A percentile compares a stretch with the other conserved stretches of the same genome.
Conservation (phyloP, 257 asterid species). For the Plantago ovata region DNA sequence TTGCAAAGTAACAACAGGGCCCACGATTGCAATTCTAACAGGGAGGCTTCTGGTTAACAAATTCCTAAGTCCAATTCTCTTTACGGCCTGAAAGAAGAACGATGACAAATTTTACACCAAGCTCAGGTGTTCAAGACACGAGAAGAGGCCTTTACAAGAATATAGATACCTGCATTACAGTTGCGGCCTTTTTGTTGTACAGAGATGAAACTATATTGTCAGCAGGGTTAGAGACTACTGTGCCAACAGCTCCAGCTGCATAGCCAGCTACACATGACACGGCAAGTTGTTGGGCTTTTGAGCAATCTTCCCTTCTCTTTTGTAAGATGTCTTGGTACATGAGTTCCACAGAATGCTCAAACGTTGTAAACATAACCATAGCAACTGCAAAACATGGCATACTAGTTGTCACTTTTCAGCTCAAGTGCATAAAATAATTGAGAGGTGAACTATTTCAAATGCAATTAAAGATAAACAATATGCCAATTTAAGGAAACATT, state of each 20-base stretch:
- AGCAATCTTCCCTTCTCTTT: conserved; percentile 61
- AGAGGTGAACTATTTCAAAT: neutral
- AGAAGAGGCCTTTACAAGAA: conserved; percentile 2
- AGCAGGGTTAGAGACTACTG: conserved; percentile 67
- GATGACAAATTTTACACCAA: neutral
- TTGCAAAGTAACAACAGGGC: conserved; percentile 65
- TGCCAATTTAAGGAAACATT: conserved; percentile 8
- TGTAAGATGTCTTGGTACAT: conserved; percentile 40
- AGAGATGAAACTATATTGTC: conserved; percentile 68
- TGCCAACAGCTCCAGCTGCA: conserved; percentile 65
- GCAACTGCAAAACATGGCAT: conserved; percentile 44
- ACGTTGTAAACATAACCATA: conserved; percentile 72
- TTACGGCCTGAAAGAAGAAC: conserved; percentile 43
- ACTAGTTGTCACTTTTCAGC: conserved; percentile 1
- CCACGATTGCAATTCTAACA: conserved; percentile 57
- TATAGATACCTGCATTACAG: conserved; percentile 35
- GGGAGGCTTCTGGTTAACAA: conserved; percentile 71
- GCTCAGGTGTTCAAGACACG: neutral
- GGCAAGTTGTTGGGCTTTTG: conserved; percentile 52
- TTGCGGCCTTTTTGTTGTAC: conserved; percentile 47
- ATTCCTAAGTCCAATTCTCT: conserved; percentile 50
- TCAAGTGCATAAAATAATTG: conserved; percentile 1
- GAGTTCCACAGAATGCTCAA: conserved; percentile 65
- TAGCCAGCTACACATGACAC: conserved; percentile 72
- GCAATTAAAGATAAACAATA: neutral